phyloP scores from a whole-genome alignment of 2,329 filamentous ascomycete genomes.

The Penicillium sp. region DNA sequence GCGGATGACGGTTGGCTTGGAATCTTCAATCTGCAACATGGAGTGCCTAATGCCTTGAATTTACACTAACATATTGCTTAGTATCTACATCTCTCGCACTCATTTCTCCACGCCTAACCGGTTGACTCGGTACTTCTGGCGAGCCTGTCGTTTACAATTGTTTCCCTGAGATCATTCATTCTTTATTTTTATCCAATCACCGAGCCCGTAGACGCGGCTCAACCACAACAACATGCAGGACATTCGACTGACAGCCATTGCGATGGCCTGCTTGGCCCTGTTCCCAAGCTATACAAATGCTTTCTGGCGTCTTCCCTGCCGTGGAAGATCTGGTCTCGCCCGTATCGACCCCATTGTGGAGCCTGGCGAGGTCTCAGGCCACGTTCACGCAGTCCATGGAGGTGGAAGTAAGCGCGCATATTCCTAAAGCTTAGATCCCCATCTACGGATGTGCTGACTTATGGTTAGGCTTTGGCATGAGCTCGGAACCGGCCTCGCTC shows the following conservation, averaged over 20 bases:
- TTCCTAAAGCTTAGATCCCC: background rate
- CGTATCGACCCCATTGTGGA: conserved; percentile 76
- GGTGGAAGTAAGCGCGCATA: conserved; percentile 63
- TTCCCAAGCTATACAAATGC: conserved; percentile 52
- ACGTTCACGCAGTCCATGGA: conserved; percentile 75
- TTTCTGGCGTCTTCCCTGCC: conserved; percentile 91
- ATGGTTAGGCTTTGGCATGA: conserved; percentile 62
- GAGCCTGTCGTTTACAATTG: conserved; percentile 13
- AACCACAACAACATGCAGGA: conserved; percentile 22
- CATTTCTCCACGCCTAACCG: conserved; percentile 10
- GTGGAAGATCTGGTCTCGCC: conserved; percentile 65
- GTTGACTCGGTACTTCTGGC: conserved; percentile 25
- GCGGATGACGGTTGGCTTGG: conserved; percentile 14
- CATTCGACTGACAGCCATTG: conserved; percentile 15
- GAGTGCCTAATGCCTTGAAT: conserved; percentile 2
- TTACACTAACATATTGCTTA: conserved; percentile 5
- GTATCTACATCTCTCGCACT: conserved; percentile 6
- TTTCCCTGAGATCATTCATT: conserved; percentile 6
- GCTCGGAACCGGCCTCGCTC: conserved; percentile 60
- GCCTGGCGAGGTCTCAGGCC: conserved; percentile 58
- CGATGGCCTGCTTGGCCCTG: conserved; percentile 32
- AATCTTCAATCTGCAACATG: conserved; percentile 13
- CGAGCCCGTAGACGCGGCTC: conserved; percentile 17
- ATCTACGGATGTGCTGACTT: conserved; percentile 9
- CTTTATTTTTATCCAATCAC: conserved; percentile 9